Conservation (phyloP, 2,329 filamentous ascomycete species). For the Penicillium digitatum region DNA sequence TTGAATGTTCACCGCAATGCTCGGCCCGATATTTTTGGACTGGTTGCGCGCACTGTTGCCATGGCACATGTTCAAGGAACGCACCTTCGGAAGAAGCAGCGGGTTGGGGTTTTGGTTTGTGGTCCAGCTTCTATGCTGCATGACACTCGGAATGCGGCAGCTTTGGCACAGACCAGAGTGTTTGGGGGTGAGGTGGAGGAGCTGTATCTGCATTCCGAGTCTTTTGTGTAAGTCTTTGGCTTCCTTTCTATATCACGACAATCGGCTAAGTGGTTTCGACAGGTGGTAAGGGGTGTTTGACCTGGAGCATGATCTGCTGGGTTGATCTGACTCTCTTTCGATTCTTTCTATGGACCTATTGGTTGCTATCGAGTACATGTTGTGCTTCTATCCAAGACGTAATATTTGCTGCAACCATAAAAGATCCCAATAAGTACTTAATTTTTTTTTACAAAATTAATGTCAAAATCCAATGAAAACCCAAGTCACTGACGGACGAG, state of each 20-base stretch:
- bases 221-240: constrained; percentile 42
- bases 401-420: not conserved
- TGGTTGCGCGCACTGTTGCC: constrained; percentile 21
- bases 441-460: too few species aligned
- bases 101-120: constrained; percentile 41
- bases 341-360: not conserved
- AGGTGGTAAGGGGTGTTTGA: constrained; percentile 10
- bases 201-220: constrained; percentile 47
- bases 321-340: not conserved
- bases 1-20: constrained; percentile 22
- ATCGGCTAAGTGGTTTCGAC: not conserved
- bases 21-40: constrained; percentile 35
- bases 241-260: not conserved
- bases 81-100: constrained; percentile 11
- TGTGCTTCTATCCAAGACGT: not conserved
- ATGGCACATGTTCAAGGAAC: constrained; percentile 7
- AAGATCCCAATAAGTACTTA: not conserved
- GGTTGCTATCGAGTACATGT: not conserved
- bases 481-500: not conserved
- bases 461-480: not conserved
- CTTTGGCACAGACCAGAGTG: constrained; percentile 38
- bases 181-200: constrained; percentile 33
- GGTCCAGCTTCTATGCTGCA: constrained; percentile 48
- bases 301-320: not conserved
- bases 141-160: constrained; percentile 47